A percentile compares a stretch with the other conserved stretches of the same genome.
These are phyloP conservation scores for Fraxinus sp. DNA, from an alignment of 305 asterid genomes.

Conservation along the genomic window DNA sequence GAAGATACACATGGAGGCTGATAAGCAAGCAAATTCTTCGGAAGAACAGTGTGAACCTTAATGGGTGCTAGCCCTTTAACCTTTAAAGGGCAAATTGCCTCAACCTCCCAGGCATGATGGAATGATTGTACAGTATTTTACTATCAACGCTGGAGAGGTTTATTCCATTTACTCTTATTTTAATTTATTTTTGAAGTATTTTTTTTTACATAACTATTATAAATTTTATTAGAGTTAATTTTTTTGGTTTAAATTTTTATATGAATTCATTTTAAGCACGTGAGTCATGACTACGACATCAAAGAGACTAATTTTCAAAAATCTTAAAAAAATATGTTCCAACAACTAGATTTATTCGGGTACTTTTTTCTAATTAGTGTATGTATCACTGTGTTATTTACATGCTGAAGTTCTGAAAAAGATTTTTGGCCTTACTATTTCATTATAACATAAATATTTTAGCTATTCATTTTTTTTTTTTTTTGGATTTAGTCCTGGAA, in stretches of 20 bases:
- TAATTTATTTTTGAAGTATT: no score
- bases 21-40: not conserved
- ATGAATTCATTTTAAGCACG: not conserved
- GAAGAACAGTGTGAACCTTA: not conserved
- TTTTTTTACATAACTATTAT: no score
- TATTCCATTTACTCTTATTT: no score
- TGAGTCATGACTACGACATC: not conserved
- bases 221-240: no score
- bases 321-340: not conserved
- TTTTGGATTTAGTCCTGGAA: not conserved
- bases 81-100: not conserved
- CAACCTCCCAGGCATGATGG: not conserved
- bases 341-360: not conserved
- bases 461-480: no score
- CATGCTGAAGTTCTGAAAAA: not conserved
- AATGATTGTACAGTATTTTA: not conserved
- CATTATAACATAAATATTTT: not conserved
- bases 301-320: not conserved
- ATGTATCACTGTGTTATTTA: not conserved
- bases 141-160: not conserved
- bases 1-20: not conserved
- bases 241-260: no score
- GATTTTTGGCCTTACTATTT: not conserved
- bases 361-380: not conserved
- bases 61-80: not conserved